phyloP scores from a whole-genome alignment of 140 eudicot genomes.

The Anethum foeniculum region DNA sequence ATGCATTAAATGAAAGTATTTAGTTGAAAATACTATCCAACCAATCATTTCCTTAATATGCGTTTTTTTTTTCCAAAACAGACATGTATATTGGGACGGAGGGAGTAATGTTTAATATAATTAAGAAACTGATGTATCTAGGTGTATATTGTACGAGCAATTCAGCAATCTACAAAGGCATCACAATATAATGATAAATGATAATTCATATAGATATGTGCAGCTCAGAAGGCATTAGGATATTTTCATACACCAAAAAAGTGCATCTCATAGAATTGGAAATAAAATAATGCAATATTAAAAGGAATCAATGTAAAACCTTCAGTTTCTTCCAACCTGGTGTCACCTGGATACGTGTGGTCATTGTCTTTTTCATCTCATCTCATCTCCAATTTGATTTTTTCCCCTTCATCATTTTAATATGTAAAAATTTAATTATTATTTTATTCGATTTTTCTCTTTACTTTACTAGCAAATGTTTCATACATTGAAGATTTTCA shows the following conservation, averaged over 20 bases:
- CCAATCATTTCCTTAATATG: too few species aligned
- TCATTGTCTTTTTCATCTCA: conserved; percentile 30
- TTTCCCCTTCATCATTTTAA: neutral
- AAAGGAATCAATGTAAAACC: conserved; percentile 24
- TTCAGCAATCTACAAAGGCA: neutral
- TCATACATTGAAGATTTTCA: too few species aligned
- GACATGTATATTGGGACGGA: too few species aligned
- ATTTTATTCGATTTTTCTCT: too few species aligned
- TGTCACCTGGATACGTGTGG: conserved; percentile 14
- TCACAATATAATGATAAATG: neutral
- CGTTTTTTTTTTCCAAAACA: too few species aligned
- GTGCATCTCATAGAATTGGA: neutral
- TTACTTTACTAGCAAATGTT: too few species aligned
- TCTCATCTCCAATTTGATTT: conserved; percentile 29
- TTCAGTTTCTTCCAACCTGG: conserved; percentile 21
- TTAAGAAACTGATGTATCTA: neutral
- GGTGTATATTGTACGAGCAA: neutral
- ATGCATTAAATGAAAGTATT: too few species aligned
- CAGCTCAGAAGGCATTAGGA: neutral
- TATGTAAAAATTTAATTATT: too few species aligned
- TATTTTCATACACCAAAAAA: neutral
- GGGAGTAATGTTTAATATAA: neutral
- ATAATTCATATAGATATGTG: neutral
- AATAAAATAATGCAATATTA: neutral
- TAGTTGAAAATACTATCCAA: too few species aligned